Conservation (phyloP, 306 rosid genomes). For the Casuarina cunninghamiana region DNA sequence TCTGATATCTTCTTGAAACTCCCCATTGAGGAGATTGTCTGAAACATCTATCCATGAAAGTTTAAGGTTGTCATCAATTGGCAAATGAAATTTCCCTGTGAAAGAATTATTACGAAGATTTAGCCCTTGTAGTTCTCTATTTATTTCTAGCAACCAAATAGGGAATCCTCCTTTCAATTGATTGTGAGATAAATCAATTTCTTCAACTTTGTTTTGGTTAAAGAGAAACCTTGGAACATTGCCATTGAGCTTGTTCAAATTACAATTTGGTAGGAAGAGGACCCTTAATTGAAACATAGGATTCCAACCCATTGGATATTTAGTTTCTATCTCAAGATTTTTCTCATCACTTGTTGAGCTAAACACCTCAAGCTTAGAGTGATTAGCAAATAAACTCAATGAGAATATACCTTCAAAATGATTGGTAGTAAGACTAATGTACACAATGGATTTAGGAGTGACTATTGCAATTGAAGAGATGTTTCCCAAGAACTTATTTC, state of each 20-base stretch:
- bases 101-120: neutral
- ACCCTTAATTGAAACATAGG: slow-evolving; percentile 23
- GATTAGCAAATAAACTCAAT: neutral
- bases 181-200: no score
- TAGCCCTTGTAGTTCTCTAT: neutral
- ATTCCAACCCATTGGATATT: neutral
- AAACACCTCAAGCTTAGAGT: slow-evolving; percentile 2
- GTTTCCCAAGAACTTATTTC: slow-evolving; percentile 13
- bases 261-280: slow-evolving; percentile 14
- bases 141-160: slow-evolving; percentile 8
- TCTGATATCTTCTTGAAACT: neutral
- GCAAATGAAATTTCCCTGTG: neutral
- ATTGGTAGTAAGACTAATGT: slow-evolving; percentile 14
- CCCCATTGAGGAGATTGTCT: no score
- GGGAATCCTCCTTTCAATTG: no score
- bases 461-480: slow-evolving; percentile 7
- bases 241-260: neutral
- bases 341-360: neutral
- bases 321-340: slow-evolving; percentile 22
- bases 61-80: neutral
- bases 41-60: no score
- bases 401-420: slow-evolving; percentile 20
- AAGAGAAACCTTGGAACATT: slow-evolving; percentile 6
- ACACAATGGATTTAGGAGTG: slow-evolving; percentile 9
- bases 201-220: neutral